Conservation (phyloP, 1,139 yeast species). For the Kodamaea fungicola region DNA sequence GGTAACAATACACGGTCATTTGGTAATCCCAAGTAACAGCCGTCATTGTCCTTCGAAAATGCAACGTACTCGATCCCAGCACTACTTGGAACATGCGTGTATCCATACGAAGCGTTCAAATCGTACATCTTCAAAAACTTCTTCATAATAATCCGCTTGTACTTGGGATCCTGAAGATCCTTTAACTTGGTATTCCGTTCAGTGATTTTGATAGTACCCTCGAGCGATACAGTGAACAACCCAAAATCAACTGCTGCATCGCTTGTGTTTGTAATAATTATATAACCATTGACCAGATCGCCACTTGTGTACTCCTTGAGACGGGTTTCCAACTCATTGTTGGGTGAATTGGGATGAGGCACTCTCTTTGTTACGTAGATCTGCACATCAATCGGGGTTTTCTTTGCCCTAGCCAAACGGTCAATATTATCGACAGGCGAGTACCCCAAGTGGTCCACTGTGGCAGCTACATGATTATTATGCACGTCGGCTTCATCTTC, state of each 20-base stretch:
- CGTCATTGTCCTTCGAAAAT: slow-evolving; percentile 46
- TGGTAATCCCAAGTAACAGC: slow-evolving; percentile 49
- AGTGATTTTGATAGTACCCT: slow-evolving; percentile 41
- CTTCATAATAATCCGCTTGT: slow-evolving; percentile 35
- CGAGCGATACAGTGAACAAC: slow-evolving; percentile 43
- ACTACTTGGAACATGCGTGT: slow-evolving; percentile 41
- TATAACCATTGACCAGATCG: slow-evolving; percentile 20
- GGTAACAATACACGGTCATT: slow-evolving; percentile 51
- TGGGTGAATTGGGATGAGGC: slow-evolving; percentile 30
- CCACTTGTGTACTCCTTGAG: slow-evolving; percentile 45
- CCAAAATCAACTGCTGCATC: slow-evolving; percentile 42
- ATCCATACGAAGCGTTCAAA: slow-evolving; percentile 44
- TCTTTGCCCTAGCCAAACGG: slow-evolving; percentile 29
- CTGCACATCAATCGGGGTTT: slow-evolving; percentile 42
- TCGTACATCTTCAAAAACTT: slow-evolving; percentile 49
- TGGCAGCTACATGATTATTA: slow-evolving; percentile 17
- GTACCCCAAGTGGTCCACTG: slow-evolving; percentile 34
- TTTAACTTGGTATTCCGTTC: slow-evolving; percentile 19
- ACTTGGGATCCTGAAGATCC: slow-evolving; percentile 15
- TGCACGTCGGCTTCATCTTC: slow-evolving; percentile 12
- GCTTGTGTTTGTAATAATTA: slow-evolving; percentile 35
- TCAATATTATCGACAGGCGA: slow-evolving; percentile 48
- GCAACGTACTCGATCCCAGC: slow-evolving; percentile 51
- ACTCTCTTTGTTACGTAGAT: slow-evolving; percentile 41
- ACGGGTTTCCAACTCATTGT: slow-evolving; percentile 39